phyloP scores from a whole-genome alignment of 2,329 filamentous ascomycete genomes.

The Cordyceps cicadae region DNA sequence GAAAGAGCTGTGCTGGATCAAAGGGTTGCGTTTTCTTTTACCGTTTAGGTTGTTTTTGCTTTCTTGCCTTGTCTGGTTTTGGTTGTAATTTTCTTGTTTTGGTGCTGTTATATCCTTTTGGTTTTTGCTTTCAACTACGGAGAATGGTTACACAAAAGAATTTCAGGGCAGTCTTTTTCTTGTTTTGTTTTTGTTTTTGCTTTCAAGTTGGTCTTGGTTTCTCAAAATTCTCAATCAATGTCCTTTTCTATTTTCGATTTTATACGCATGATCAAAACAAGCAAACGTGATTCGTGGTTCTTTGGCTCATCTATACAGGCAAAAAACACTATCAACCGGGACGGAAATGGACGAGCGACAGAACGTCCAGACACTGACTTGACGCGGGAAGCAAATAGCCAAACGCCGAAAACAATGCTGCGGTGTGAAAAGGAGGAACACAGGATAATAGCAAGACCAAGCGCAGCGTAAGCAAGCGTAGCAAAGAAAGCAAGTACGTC shows the following conservation, averaged over 20 bases:
- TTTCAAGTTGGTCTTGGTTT: neutral
- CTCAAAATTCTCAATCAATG: neutral
- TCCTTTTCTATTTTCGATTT: neutral
- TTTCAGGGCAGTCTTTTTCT: neutral
- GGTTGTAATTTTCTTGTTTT: neutral
- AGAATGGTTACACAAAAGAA: constrained; percentile 13
- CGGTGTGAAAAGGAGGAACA: neutral
- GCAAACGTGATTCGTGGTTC: neutral
- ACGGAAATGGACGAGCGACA: too few relatives aligned
- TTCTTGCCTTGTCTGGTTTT: neutral
- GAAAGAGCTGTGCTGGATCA: neutral
- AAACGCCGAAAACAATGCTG: neutral
- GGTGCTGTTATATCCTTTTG: neutral
- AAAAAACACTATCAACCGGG: too few relatives aligned
- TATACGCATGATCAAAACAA: neutral
- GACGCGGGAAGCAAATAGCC: neutral
- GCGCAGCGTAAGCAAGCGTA: neutral
- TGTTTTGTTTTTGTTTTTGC: neutral
- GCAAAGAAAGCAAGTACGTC: neutral
- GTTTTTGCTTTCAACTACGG: constrained; percentile 3
- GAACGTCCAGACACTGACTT: too few relatives aligned
- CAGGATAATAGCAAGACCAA: neutral
- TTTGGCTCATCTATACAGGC: neutral
- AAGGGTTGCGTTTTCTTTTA: neutral
- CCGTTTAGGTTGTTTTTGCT: neutral